Percentiles rank a stretch among this genome's conserved stretches.
These are phyloP conservation scores for Lactarius hengduanensis DNA, from an alignment of 768 basidiomycete species.

Conservation along the genomic window DNA sequence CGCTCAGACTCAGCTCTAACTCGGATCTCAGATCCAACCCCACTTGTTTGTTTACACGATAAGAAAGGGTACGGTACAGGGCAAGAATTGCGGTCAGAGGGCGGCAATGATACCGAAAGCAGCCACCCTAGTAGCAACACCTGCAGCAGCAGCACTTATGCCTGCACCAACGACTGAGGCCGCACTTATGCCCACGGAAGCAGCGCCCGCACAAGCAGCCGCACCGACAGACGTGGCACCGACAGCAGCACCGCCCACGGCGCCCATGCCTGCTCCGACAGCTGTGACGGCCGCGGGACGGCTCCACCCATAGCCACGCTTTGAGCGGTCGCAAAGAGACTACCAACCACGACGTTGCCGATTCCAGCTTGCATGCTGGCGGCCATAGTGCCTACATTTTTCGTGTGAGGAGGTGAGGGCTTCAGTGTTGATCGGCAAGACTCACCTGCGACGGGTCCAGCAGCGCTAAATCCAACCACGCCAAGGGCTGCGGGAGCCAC, in stretches of 20 bases:
- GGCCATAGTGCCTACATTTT: slow-evolving; percentile 6
- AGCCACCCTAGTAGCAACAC: neutral
- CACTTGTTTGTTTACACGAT: too few relatives aligned
- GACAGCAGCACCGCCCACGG: neutral
- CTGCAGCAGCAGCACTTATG: neutral
- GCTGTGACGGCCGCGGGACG: neutral
- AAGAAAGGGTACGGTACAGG: neutral
- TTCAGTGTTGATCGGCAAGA: too few relatives aligned
- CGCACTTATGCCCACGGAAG: too few relatives aligned
- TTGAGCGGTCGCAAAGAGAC: neutral
- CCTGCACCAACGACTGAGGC: neutral
- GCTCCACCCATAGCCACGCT: slow-evolving; percentile 4
- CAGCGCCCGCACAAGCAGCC: too few relatives aligned
- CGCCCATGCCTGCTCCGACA: neutral
- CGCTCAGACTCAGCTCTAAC: too few relatives aligned
- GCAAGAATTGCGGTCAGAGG: neutral
- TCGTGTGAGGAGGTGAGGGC: neutral
- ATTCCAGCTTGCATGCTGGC: neutral
- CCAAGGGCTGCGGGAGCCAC: neutral
- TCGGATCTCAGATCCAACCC: too few relatives aligned
- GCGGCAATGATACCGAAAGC: too few relatives aligned
- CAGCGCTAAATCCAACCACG: slow-evolving; percentile 2
- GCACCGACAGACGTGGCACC: neutral
- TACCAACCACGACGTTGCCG: neutral
- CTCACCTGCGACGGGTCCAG: slow-evolving; percentile 15